Percentiles rank a stretch among this genome's conserved stretches.
phyloP scores from a whole-genome alignment of 2,329 filamentous ascomycete genomes.

The Dissoconium aciculare region DNA sequence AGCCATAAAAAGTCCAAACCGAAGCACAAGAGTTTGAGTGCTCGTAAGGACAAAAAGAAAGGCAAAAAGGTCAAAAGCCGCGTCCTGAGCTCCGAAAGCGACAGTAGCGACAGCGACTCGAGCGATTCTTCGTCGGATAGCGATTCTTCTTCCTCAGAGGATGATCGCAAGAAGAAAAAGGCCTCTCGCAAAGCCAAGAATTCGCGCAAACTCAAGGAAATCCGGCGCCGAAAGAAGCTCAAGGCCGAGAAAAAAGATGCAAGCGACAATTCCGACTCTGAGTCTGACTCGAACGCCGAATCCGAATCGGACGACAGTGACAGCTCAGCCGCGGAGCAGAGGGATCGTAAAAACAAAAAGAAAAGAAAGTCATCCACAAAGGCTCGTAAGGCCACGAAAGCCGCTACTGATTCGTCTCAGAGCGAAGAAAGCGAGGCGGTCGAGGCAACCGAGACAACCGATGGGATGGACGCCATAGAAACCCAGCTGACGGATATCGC shows the following conservation, averaged over 20 bases:
- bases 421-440: too few species aligned
- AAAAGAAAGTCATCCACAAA: too few species aligned
- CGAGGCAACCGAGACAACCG: constrained; percentile 8
- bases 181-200: constrained; percentile 12
- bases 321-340: constrained; percentile 9
- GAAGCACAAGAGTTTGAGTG: neutral
- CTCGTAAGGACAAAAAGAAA: too few species aligned
- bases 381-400: constrained; percentile 2
- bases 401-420: neutral
- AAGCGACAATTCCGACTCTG: constrained; percentile 13
- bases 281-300: constrained; percentile 6
- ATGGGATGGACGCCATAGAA: constrained; percentile 9
- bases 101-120: neutral
- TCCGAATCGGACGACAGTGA: constrained; percentile 5
- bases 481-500: constrained; percentile 11
- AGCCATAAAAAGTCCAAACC: constrained; percentile 8
- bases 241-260: constrained; percentile 13
- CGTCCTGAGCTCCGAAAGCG: neutral
- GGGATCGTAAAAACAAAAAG: constrained; percentile 4
- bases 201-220: too few species aligned
- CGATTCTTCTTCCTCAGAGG: constrained; percentile 5
- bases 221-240: constrained; percentile 14
- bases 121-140: neutral
- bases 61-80: neutral
- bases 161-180: constrained; percentile 12